Base-by-base conservation (phyloP, 495 filamentous ascomycete genomes). In the Massariosphaeria phaeospora region DNA sequence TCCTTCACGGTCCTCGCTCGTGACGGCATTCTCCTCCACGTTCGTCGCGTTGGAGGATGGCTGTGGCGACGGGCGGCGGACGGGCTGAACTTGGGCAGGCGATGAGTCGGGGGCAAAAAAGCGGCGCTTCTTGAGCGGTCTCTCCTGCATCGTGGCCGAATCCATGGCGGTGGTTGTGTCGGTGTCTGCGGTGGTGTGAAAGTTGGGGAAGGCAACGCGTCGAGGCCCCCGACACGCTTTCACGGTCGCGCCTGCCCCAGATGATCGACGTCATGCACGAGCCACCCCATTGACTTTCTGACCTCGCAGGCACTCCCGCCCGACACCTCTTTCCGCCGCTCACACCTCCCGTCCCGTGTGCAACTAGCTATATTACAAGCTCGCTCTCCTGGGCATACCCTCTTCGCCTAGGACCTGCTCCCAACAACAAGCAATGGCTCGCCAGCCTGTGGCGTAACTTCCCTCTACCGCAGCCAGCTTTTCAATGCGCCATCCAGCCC, bases 71-170 rank as follows among this genome's bases (percentile, higher is more conserved):
- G 53, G 40, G 26, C 47, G 39, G 11, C 33, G 47, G 15, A 59
- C 20, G 8, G 61, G 48, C 6, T 38, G 18, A 23, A 63, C 55
- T 4, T 38, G 42, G 33, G 44, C 40, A 24, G 55, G 59, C 2
- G 61, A 45, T 11, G 71, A 61, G 36, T 79, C 69, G 12, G 93
- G 85, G 2, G 75, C 73, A 64, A 94, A 90, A 69, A 94, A 94
- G 23, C 90, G 83, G 49, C 84, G 76, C 69, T 84, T 90, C 74
- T 96, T 96, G 33, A 69, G 70, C 3, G 88, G 89, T 18, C 82
- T 78, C 39, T 83, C 79, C 46, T 80, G 74, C 2, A 75, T 69
- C 29, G 79, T 20, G 13, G 27, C 17, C 6, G 52, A 25, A 57
- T 70, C 76, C 84, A 86, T 87, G 17, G 23, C 46, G 43, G 12